Base-by-base conservation (phyloP, 805 yeast genomes). In the Metschnikowia corniflorae region DNA sequence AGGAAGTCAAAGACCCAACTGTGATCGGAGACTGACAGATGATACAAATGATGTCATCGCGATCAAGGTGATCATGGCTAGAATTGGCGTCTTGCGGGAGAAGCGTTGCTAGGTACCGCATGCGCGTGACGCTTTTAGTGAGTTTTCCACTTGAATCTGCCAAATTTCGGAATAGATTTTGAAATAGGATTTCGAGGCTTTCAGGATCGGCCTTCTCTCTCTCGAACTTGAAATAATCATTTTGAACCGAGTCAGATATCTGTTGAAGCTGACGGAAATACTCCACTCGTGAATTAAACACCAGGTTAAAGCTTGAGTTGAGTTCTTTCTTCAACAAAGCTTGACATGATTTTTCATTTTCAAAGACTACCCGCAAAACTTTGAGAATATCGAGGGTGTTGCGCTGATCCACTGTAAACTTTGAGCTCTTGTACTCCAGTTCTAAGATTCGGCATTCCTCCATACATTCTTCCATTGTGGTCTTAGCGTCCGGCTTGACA, bases 241-340 rank as follows among this genome's bases (percentile, higher is more conserved):
- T 41, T 6, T 73, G 72, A 23, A 91, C 89, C 27, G 80, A 79
- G 59, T 93, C 97, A 0, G 97, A 87, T 16, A 89, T 72, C 35
- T 72, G 81, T 58, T 93, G 98, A 20, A 93, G 70, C 43, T 86
- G 89, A 49, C 80, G 78, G 63, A 81, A 93, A 57, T 89, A 93
- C 28, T 75, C 83, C 25, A 91, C 73, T 35, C 91, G 77, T n/a
- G 80, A 65, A 58, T 91, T 93, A 61, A 80, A 91, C 1, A 85
- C 71, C 21, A 73, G 72, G 44, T 86, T 78, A 42, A 80, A 63
- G 28, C 66, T 63, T 15, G 73, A 71, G 26, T 75, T 67, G 10
- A 73, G 50, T 41, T 75, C 82, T 26, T 71, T 68, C 20, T 70
- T 71, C 28, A 77, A 47, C 8, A 57, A 50, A 0, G 54, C 54